Conservation (phyloP, 306 rosid genomes). For the Luffa acutangula region DNA sequence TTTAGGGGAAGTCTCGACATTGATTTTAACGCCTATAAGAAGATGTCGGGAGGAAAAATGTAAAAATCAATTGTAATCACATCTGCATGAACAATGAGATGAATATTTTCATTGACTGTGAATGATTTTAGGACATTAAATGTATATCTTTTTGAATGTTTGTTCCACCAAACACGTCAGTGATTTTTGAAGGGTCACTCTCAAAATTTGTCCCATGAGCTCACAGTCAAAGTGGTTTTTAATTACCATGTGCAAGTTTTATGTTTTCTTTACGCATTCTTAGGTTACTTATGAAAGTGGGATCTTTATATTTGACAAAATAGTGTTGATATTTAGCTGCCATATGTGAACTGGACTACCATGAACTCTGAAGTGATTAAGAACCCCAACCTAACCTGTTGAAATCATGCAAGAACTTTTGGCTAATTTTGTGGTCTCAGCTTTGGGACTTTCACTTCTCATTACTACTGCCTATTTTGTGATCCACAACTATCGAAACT, state of each 20-base stretch:
- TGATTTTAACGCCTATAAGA: no score
- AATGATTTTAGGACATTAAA: not conserved
- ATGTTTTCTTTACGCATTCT: slow-evolving; percentile 17
- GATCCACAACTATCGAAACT: not conserved
- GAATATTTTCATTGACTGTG: not conserved
- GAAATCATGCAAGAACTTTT: not conserved
- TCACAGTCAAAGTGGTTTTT: not conserved
- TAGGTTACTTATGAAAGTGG: not conserved
- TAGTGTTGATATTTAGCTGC: not conserved
- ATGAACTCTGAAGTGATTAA: not conserved
- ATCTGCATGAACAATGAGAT: not conserved
- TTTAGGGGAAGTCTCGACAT: no score
- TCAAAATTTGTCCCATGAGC: not conserved
- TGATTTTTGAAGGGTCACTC: not conserved
- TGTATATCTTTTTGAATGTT: not conserved
- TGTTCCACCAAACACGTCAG: not conserved
- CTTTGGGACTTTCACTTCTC: not conserved
- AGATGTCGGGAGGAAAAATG: no score
- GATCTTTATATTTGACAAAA: not conserved
- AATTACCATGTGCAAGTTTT: not conserved
- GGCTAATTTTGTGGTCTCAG: not conserved
- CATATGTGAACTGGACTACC: not conserved
- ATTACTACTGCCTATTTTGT: not conserved
- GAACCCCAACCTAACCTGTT: slow-evolving; percentile 3
- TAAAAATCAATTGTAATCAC: no score